Evolutionary conservation across 371 early-diverging fungal genomes (phyloP).

Genomic region (Mortierella sp.): DNA sequence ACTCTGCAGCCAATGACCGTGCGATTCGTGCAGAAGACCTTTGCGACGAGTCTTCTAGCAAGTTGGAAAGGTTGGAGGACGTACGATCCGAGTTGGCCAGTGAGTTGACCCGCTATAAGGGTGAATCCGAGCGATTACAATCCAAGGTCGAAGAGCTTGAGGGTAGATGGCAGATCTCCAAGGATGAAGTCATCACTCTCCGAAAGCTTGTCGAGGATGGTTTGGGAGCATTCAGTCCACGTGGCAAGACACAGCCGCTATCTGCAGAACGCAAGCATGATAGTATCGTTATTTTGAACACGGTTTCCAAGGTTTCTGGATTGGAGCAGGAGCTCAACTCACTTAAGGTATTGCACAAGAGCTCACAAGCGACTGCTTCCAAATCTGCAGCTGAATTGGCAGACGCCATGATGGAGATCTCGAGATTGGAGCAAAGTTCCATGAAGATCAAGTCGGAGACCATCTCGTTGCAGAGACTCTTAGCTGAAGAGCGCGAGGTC

Average conservation of each 20-base stretch:
- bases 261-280: slow-evolving; percentile 51
- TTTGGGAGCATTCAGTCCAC: slow-evolving; percentile 49
- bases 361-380: slow-evolving; percentile 48
- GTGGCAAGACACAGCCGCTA: slow-evolving; percentile 10
- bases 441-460: slow-evolving; percentile 68
- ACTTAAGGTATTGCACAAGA: slow-evolving; percentile 43
- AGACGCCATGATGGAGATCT: slow-evolving; percentile 65
- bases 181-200: slow-evolving; percentile 56
- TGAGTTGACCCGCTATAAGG: slow-evolving; percentile 38
- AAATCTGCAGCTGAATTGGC: slow-evolving; percentile 59
- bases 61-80: slow-evolving; percentile 50
- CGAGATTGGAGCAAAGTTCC: slow-evolving; percentile 68
- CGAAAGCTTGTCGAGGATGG: slow-evolving; percentile 60
- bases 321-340: slow-evolving; percentile 62
- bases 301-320: slow-evolving; percentile 59
- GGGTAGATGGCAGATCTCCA: slow-evolving; percentile 44
- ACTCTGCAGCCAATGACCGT: slow-evolving; percentile 55
- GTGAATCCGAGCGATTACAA: slow-evolving; percentile 40
- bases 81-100: slow-evolving; percentile 29
- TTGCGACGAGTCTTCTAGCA: slow-evolving; percentile 33
- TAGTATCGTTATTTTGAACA: slow-evolving; percentile 51
- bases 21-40: slow-evolving; percentile 57
- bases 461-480: slow-evolving; percentile 60
- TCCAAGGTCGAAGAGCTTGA: slow-evolving; percentile 53
- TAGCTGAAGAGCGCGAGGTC: slow-evolving; percentile 69